phyloP scores from a whole-genome alignment of 2,329 filamentous ascomycete genomes.

The Neonectria coccinea region DNA sequence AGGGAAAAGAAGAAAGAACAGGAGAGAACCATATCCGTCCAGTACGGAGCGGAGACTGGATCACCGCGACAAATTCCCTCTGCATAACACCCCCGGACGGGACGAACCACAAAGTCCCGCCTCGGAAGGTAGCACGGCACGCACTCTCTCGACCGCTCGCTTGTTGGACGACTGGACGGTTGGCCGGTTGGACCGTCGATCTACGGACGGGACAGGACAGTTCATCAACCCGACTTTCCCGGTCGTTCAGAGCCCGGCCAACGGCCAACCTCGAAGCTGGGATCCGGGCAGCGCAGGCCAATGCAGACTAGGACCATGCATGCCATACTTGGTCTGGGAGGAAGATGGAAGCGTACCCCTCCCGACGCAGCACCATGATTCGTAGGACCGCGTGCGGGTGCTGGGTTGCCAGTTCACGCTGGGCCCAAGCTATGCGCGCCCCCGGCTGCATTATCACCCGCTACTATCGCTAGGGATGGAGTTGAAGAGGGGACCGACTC shows the following conservation, averaged over 20 bases:
- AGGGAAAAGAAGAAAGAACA: not conserved
- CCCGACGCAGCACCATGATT: conserved; percentile 21
- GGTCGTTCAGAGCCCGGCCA: conserved; percentile 10
- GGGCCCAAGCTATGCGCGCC: conserved; percentile 20
- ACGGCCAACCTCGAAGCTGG: conserved; percentile 22
- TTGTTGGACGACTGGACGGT: conserved; percentile 10
- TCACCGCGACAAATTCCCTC: conserved; percentile 26
- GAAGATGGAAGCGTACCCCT: conserved; percentile 23
- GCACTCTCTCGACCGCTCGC: conserved; percentile 8
- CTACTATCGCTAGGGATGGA: conserved; percentile 10
- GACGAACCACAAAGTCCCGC: conserved; percentile 23
- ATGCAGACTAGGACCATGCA: conserved; percentile 30
- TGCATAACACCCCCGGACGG: conserved; percentile 23
- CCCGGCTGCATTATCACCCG: conserved; percentile 22
- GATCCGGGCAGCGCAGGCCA: conserved; percentile 18
- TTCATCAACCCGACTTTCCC: conserved; percentile 21
- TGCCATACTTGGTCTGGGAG: conserved; percentile 31
- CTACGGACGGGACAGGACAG: conserved; percentile 6
- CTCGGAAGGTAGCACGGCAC: conserved; percentile 9
- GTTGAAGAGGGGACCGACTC: conserved; percentile 10
- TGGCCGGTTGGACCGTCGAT: conserved; percentile 6
- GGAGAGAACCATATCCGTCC: not conserved
- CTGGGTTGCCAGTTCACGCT: conserved; percentile 26
- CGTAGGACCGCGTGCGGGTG: conserved; percentile 5
- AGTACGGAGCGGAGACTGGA: conserved; percentile 6